phyloP scores from a whole-genome alignment of 2,329 filamentous ascomycete species.

The Pseudogymnoascus sp. region DNA sequence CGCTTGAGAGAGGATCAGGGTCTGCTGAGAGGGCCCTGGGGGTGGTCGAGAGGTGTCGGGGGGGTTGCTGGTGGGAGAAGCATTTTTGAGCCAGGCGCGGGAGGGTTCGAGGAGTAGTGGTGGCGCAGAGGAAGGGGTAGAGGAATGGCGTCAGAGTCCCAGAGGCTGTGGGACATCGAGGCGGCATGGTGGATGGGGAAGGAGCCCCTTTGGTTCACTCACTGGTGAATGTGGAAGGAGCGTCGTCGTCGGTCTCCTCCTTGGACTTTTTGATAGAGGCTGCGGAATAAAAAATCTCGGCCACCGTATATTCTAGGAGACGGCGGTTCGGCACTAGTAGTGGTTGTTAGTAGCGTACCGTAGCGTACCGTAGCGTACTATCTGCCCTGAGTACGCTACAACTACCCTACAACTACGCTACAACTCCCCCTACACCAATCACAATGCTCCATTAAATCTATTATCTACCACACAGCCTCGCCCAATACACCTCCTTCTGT shows the following conservation, averaged over 20 bases:
- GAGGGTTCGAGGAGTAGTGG: constrained; percentile 2
- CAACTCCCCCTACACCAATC: background rate
- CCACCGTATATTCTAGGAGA: constrained; percentile 7
- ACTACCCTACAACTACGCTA: background rate
- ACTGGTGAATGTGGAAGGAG: background rate
- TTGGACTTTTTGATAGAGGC: constrained; percentile 7
- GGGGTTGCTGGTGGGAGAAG: background rate
- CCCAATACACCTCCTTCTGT: background rate
- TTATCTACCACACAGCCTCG: background rate
- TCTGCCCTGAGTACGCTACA: too few relatives aligned
- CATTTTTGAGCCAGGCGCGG: background rate
- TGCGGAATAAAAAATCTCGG: background rate
- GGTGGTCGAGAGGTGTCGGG: background rate
- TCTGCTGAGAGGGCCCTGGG: background rate
- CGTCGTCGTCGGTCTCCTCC: background rate
- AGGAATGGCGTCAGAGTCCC: constrained; percentile 29
- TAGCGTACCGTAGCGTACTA: too few relatives aligned
- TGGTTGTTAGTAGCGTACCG: too few relatives aligned
- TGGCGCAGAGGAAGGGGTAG: constrained; percentile 26
- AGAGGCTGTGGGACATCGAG: constrained; percentile 23
- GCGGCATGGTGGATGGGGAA: constrained; percentile 23
- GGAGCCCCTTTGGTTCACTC: background rate
- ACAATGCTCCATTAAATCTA: background rate
- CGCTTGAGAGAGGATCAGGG: background rate
- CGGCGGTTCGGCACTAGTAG: too few relatives aligned